A percentile compares a stretch with the other conserved stretches of the same genome.
Evolutionary conservation across 1,139 yeast genomes (phyloP).

Genomic region (Saccharomyces pastorianus): DNA sequence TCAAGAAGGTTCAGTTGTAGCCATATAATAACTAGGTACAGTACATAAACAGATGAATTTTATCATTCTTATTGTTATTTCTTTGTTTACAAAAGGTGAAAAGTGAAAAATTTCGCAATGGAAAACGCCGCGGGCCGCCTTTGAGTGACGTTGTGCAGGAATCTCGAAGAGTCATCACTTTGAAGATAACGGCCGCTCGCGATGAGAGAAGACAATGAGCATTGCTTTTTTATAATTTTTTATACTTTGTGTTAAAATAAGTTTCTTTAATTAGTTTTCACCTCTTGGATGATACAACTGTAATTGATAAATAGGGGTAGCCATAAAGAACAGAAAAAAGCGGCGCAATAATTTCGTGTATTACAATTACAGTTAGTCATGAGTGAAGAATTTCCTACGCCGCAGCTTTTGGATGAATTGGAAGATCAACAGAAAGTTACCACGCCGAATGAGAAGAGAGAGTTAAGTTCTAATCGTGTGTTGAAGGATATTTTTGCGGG

Average conservation of each 20-base stretch:
- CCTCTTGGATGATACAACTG: not conserved
- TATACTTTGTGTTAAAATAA: not conserved
- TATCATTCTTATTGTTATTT: not conserved
- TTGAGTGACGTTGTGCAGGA: not conserved
- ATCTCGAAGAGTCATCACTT: not conserved
- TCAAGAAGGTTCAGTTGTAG: conserved; percentile 10
- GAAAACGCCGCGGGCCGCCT: not conserved
- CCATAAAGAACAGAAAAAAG: not conserved
- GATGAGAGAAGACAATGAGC: not conserved
- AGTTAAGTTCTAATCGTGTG: conserved; percentile 10
- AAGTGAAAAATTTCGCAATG: not conserved
- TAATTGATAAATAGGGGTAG: not conserved
- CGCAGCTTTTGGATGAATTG: conserved; percentile 8
- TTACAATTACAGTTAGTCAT: not conserved
- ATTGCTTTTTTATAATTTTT: not conserved
- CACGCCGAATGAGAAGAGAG: not conserved
- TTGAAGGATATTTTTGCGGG: conserved; percentile 65
- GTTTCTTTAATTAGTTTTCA: not conserved
- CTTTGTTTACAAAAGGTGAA: not conserved
- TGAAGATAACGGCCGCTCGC: not conserved
- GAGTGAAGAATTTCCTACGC: conserved; percentile 11
- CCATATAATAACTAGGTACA: conserved; percentile 4
- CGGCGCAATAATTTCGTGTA: not conserved
- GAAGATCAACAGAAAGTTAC: conserved; percentile 7
- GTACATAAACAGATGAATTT: not conserved